Evolutionary conservation across 306 rosid species (phyloP).

Genomic region (Begonia masoniana): DNA sequence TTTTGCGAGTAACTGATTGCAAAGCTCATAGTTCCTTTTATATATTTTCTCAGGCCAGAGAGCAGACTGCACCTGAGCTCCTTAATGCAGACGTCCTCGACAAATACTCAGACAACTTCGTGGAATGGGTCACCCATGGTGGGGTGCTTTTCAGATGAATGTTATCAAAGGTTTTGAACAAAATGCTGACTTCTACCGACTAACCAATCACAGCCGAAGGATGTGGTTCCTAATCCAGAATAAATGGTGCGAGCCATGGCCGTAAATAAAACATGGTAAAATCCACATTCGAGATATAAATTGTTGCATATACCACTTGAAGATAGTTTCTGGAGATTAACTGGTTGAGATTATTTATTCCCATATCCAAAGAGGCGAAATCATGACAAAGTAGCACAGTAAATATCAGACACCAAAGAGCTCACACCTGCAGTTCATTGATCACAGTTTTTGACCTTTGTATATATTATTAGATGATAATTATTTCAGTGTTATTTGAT

Average conservation of each 20-base stretch:
- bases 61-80: constrained; percentile 20
- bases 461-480: no score
- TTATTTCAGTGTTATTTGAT: no score
- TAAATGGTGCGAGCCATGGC: constrained; percentile 17
- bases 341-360: neutral
- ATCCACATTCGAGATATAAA: neutral
- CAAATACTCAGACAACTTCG: constrained; percentile 23
- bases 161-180: constrained; percentile 4
- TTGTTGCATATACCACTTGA: no score
- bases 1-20: no score
- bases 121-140: constrained; percentile 31
- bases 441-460: no score
- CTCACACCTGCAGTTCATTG: no score
- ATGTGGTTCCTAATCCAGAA: constrained; percentile 15
- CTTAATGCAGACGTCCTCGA: constrained; percentile 6
- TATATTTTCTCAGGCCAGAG: constrained; percentile 3
- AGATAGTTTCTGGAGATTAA: no score
- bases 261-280: constrained; percentile 2
- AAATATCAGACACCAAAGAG: no score
- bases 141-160: constrained; percentile 24
- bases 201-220: constrained; percentile 42
- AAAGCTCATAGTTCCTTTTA: no score
- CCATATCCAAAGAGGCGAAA: no score
- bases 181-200: constrained; percentile 9
- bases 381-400: no score